Base-by-base conservation (phyloP, 1,284 basidiomycete genomes). In the Apiotrichum mycotoxinovorans region DNA sequence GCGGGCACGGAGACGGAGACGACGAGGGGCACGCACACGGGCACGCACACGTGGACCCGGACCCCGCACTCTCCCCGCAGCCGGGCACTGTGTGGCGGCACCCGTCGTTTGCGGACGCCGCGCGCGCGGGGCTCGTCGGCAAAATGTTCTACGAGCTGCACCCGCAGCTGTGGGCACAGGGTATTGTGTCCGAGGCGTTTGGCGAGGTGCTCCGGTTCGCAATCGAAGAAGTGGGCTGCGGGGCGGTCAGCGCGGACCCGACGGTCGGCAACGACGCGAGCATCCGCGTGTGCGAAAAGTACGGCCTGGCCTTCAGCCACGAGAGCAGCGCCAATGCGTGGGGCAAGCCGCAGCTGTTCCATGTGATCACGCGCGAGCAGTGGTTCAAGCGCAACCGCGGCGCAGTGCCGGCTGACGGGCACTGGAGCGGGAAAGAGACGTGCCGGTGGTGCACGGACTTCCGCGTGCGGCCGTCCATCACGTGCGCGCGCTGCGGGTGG, bases 111-210 rank as follows among this genome's bases (percentile, higher is more conserved):
- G 56, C 49, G 9, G 51, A 68, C 25, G 57, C 54, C 4, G 41
- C 52, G 1, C 43, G 57, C 26, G 63, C 60, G 2, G 50, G 57
- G 18, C 56, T 73, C 7, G 51, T 42, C 26, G 74, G 67, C 15
- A 65, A 65, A 52, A 52, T 76, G 62, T 76, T 73, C 56, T 76
- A 72, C 62, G 74, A 76, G 64, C 64, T 73, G 18, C 74, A 76
- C 57, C 74, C 74, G 5, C 74, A 76, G 45, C 51, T 76, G 3
- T 76, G 74, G 74, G 72, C 70, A 9, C 64, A 69, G 57, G 72
- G 74, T 0, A 54, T 76, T 17, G 71, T 71, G 57, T 66, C 66
- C 15, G 72, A 76, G 63, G 74, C 72, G 22, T 76, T 76, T 53
- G 60, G 51, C n/a, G 74, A 74, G 52, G 71, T 73, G 8, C 52